Conservation (phyloP, 2,329 filamentous ascomycete genomes). For the Moelleriella libera region DNA sequence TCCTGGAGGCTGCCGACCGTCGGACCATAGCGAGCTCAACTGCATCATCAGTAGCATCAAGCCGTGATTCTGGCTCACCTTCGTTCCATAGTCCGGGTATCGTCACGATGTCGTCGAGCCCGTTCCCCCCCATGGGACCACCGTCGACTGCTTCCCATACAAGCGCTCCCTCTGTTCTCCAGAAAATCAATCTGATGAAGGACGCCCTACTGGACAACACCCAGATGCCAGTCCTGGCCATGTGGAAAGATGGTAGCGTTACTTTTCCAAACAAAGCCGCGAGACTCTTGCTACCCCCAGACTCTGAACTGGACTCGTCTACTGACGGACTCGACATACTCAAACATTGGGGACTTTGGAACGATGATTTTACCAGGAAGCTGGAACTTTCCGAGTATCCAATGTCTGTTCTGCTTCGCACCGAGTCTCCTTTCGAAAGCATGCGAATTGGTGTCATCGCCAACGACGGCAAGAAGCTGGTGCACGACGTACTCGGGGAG, state of each 20-base stretch:
- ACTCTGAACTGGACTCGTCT: conserved; percentile 23
- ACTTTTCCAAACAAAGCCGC: conserved; percentile 59
- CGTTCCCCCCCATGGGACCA: conserved; percentile 54
- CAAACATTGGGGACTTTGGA: conserved; percentile 45
- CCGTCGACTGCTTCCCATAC: conserved; percentile 40
- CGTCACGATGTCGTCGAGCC: conserved; percentile 37
- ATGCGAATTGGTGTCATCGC: conserved; percentile 51
- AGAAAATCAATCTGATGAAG: conserved; percentile 63
- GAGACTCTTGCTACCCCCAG: conserved; percentile 31
- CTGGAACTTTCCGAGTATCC: conserved; percentile 49
- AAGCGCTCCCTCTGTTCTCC: conserved; percentile 49
- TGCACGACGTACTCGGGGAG: conserved; percentile 55
- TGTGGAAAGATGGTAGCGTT: conserved; percentile 70
- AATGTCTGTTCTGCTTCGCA: conserved; percentile 48
- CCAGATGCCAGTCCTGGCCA: conserved; percentile 58
- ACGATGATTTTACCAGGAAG: conserved; percentile 48
- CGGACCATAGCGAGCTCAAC: conserved; percentile 28
- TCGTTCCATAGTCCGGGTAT: conserved; percentile 36
- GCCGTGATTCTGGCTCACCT: conserved; percentile 31
- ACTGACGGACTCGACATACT: conserved; percentile 42
- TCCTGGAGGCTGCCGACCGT: conserved; percentile 31
- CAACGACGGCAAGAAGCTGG: conserved; percentile 31
- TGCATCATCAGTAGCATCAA: conserved; percentile 31
- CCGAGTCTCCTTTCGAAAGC: conserved; percentile 42
- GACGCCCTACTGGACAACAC: conserved; percentile 66